Evolutionary conservation across 306 rosid species (phyloP), one percentile per base, ranked within the genome.

Genomic region (Dicorynia guianensis): DNA sequence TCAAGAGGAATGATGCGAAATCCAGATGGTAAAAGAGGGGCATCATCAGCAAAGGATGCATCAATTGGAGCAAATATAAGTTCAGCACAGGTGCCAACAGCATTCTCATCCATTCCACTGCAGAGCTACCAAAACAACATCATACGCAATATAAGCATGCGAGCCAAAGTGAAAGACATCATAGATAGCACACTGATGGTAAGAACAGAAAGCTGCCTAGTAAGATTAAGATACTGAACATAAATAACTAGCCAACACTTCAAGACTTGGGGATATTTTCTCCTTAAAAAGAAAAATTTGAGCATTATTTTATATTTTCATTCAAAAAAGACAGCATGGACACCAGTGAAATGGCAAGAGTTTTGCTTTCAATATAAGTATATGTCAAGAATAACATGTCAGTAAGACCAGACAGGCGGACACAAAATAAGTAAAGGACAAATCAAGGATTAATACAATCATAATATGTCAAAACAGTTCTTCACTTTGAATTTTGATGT

Each of bases 21-120:
- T 52, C 93, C 93, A 56, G 93, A 89, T 20, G 93, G 93, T 25
- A 89, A 77, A 71, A 87, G 89, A 34, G 91, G 93, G 20, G 93
- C 93, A 74, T 89, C 93, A 67, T 89, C 93, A 63, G 93, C 91
- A 73, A 89, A 89, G 30, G 93, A 86, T 15, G 89, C 91, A 80
- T 89, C 93, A 43, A 89, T 89, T 13, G 93, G 93, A 72, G 93
- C 93, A 56, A 89, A 89, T 49, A 89, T 84, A 11, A 89, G 89
- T 63, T 89, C 93, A 6, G 93, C 93, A 79, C 91, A 85, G 34
- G 93, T 84, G 47, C 93, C 93, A 17, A 89, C 84, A 60, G 93
- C 93, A 59, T 73, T 86, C 76, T 89, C 93, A 52, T 89, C 93
- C 91, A 89, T 89, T 75, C 93, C 93, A 78, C 93, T 89, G 84